Percentiles rank a stretch among this genome's conserved stretches.
Evolutionary conservation across 139 green algal genomes (phyloP).

Genomic region (Chlorella sp.): DNA sequence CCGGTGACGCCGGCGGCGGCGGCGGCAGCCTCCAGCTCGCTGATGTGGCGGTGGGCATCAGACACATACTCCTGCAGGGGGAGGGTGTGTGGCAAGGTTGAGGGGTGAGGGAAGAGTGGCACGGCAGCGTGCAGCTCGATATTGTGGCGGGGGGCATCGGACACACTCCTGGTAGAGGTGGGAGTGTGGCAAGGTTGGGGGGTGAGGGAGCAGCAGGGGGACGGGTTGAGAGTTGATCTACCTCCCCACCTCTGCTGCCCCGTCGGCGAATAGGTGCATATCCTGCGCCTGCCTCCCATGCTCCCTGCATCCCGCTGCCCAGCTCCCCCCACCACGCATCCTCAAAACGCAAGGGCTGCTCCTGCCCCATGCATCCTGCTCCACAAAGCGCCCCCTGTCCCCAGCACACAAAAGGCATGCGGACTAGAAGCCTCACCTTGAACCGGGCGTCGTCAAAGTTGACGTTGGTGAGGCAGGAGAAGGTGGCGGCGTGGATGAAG

Average conservation of each 20-base stretch:
- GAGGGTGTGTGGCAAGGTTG: no score
- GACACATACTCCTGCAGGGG: slow-evolving; percentile 27
- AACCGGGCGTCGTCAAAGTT: slow-evolving; percentile 71
- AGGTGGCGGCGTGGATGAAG: slow-evolving; percentile 64
- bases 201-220: no score
- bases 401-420: no score
- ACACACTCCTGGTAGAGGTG: background rate
- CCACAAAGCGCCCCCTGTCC: no score
- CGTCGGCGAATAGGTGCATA: no score
- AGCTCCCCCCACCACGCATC: no score
- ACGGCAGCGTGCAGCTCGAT: slow-evolving; percentile 36
- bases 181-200: no score
- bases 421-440: background rate
- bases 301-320: background rate
- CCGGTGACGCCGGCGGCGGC: slow-evolving; percentile 33
- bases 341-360: no score
- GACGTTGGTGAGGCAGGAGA: slow-evolving; percentile 79
- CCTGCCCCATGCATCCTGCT: background rate
- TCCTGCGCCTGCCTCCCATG: background rate
- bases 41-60: background rate
- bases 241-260: no score
- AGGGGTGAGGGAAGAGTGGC: no score
- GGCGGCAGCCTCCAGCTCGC: slow-evolving; percentile 43
- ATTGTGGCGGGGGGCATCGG: background rate
- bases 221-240: no score